Evolutionary conservation across 2,329 filamentous ascomycete genomes (phyloP).

Genomic region (Cercospora canescens): DNA sequence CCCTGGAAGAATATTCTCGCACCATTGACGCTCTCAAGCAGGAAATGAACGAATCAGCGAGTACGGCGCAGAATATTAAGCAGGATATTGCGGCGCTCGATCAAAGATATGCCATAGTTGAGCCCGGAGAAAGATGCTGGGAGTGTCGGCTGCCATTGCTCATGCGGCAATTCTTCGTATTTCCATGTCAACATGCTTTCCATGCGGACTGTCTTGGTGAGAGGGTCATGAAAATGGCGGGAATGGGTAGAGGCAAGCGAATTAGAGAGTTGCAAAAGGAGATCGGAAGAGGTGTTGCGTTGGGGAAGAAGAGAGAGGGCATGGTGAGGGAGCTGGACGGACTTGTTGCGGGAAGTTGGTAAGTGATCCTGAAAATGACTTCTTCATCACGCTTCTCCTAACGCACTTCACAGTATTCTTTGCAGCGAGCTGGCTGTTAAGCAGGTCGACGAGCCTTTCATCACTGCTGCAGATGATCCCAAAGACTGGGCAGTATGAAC

Average conservation of each 20-base stretch:
- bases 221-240: slow-evolving; percentile 79
- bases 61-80: slow-evolving; percentile 88
- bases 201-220: slow-evolving; percentile 91
- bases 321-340: slow-evolving; percentile 87
- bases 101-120: slow-evolving; percentile 90
- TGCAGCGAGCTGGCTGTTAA: slow-evolving; percentile 96
- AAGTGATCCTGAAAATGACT: slow-evolving; percentile 36
- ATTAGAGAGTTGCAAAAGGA: slow-evolving; percentile 85
- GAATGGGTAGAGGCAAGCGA: slow-evolving; percentile 70
- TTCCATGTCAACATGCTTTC: slow-evolving; percentile 97
- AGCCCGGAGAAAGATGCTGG: slow-evolving; percentile 93
- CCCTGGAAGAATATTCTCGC: slow-evolving; percentile 88
- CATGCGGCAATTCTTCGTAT: slow-evolving; percentile 94
- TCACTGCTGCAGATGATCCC: slow-evolving; percentile 68
- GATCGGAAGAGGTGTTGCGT: slow-evolving; percentile 71
- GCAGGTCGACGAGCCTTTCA: slow-evolving; percentile 89
- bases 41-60: slow-evolving; percentile 93
- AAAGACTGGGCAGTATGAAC: slow-evolving; percentile 72
- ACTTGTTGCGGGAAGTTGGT: slow-evolving; percentile 78
- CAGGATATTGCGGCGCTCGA: slow-evolving; percentile 83
- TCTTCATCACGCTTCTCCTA: slow-evolving; percentile 38
- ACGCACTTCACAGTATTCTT: slow-evolving; percentile 60
- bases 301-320: slow-evolving; percentile 71
- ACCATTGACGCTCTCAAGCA: slow-evolving; percentile 85
- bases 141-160: slow-evolving; percentile 82